Percentiles rank a stretch among this genome's conserved stretches.
Conservation (phyloP, 2,329 filamentous ascomycete species). For the Monosporascus sp. region DNA sequence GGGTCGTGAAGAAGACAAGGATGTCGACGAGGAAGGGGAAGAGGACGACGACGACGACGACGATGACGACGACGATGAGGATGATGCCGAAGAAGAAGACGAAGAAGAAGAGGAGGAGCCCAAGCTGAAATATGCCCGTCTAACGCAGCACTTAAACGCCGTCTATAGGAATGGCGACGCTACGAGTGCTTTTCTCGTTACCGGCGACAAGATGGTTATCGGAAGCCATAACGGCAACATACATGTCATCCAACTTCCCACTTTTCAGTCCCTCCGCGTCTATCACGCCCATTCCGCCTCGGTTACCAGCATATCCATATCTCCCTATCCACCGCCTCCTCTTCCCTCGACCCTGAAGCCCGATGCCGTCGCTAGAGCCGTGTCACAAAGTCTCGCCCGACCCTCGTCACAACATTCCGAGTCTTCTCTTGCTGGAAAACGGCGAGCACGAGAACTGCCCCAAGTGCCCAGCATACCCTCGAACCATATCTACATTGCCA, state of each 20-base stretch:
- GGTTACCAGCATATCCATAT: slow-evolving; percentile 83
- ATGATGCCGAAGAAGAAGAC: slow-evolving; percentile 66
- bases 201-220: slow-evolving; percentile 95
- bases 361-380: slow-evolving; percentile 33
- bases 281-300: slow-evolving; percentile 94
- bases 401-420: slow-evolving; percentile 35
- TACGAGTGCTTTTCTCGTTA: slow-evolving; percentile 83
- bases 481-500: slow-evolving; percentile 89
- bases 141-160: slow-evolving; percentile 72
- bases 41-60: slow-evolving; percentile 43
- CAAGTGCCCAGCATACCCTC: slow-evolving; percentile 69
- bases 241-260: slow-evolving; percentile 75
- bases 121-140: slow-evolving; percentile 82
- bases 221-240: slow-evolving; percentile 97
- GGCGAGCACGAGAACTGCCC: slow-evolving; percentile 34
- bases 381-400: slow-evolving; percentile 28
- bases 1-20: slow-evolving; percentile 42
- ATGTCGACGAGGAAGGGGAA: slow-evolving; percentile 41
- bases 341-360: slow-evolving; percentile 40
- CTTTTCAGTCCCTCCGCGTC: slow-evolving; percentile 72
- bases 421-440: slow-evolving; percentile 35
- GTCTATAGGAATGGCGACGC: slow-evolving; percentile 94
- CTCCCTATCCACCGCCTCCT: slow-evolving; percentile 69
- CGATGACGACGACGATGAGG: slow-evolving; percentile 46
- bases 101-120: slow-evolving; percentile 92